Evolutionary conservation across 2,329 filamentous ascomycete genomes (phyloP).

Genomic region (Berkeleyomyces rouxiae): DNA sequence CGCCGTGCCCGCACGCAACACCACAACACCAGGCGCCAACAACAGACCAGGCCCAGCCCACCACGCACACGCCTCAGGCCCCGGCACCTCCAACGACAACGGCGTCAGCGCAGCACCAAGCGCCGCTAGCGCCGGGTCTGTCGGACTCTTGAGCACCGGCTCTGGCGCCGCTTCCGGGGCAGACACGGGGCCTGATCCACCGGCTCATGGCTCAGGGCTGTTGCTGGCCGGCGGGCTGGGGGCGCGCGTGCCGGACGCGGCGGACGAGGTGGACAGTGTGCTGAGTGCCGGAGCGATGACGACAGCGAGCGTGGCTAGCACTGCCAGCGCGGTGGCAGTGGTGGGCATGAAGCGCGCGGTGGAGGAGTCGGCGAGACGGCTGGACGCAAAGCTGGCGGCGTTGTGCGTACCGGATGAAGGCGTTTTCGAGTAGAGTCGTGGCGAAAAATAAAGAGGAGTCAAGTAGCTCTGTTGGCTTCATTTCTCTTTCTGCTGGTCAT

Average conservation of each 20-base stretch:
- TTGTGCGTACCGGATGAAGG: constrained; percentile 37
- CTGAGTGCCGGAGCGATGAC: constrained; percentile 29
- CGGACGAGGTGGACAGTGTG: constrained; percentile 31
- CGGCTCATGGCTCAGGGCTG: constrained; percentile 15
- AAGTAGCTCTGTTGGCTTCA: not conserved
- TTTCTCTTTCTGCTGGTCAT: not conserved
- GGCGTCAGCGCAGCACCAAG: not conserved
- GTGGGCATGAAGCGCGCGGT: constrained; percentile 38
- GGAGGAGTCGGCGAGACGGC: constrained; percentile 40
- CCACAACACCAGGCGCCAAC: too few species aligned
- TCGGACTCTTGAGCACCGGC: constrained; percentile 11
- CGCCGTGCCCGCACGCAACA: too few species aligned
- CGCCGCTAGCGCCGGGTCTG: not conserved
- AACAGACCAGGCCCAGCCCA: too few species aligned
- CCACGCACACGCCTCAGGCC: too few species aligned
- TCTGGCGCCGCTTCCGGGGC: not conserved
- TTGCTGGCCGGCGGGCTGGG: constrained; percentile 16
- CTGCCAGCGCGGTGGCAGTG: constrained; percentile 29
- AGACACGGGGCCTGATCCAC: constrained; percentile 13
- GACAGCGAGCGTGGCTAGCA: constrained; percentile 25
- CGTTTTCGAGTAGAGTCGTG: constrained; percentile 20
- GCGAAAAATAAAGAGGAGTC: too few species aligned
- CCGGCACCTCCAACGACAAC: too few species aligned
- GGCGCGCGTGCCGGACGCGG: constrained; percentile 19
- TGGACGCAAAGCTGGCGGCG: constrained; percentile 42